Evolutionary conservation across 2,329 filamentous ascomycete genomes (phyloP), one percentile per base, ranked within the genome.

Genomic region (Podosphaera leucotricha): DNA sequence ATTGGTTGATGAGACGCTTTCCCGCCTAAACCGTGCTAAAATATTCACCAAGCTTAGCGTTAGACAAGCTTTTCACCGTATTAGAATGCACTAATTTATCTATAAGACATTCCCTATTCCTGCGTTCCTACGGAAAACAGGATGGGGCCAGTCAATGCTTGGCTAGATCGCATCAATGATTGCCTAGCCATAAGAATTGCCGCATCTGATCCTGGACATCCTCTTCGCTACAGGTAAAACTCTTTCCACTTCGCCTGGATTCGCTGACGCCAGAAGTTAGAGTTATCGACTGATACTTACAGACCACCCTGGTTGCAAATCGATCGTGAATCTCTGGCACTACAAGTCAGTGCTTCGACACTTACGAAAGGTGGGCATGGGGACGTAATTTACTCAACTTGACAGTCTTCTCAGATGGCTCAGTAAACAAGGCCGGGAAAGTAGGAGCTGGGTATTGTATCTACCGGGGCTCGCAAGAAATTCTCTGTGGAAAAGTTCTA

Each of bases 41-140:
- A 43, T 43, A 6, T 36, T 43, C 21, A 43, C 41, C 3, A 43
- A 43, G 19, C 16, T 43, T 24, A n/a, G 40, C 30, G 30, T 44
- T 20, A 4, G 19, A 13, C 15, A 40, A 33, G 26, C 43, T 18
- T 44, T 41, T 22, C n/a, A 44, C 37, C 24, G 43, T 2, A 44
- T 41, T 4, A 21, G 22, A 8, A 41, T 44, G n/a, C 18, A 40
- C 22, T n/a, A n/a, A n/a, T n/a, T n/a, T n/a, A n/a, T 38, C 19
- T 19, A 38, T 21, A 38, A 38, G 19, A 38, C 37, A 11, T 16
- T 19, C 10, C 37, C 19, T 13, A 20, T 38, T 11, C 16, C n/a
- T 16, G 37, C 18, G n/a, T 21, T 38, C 10, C 18, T 38, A 19
- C 37, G 19, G 10, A 16, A 21, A 36, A 36, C 11, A 36, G 33